Percentiles rank a stretch among this genome's conserved stretches.
Conservation (phyloP, 2,329 filamentous ascomycete genomes). For the Colletotrichum sp. region DNA sequence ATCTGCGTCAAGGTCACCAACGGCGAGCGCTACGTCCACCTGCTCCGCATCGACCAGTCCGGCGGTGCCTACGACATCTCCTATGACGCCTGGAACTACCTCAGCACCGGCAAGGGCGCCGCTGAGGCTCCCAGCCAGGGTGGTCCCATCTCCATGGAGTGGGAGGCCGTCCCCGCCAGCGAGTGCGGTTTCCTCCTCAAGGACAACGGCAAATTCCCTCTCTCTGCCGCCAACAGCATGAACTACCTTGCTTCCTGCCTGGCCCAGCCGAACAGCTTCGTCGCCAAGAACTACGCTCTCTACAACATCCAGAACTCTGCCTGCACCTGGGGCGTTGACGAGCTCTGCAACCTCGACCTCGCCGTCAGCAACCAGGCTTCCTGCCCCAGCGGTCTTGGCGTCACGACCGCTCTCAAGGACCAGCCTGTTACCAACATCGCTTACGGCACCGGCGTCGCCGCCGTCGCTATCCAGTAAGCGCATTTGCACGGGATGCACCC, state of each 20-base stretch:
- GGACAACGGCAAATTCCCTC: constrained; percentile 51
- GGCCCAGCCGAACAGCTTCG: constrained; percentile 49
- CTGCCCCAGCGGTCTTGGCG: constrained; percentile 52
- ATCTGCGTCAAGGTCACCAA: constrained; percentile 61
- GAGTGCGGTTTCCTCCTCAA: constrained; percentile 56
- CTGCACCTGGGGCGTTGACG: constrained; percentile 55
- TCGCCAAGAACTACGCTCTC: constrained; percentile 56
- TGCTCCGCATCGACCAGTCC: constrained; percentile 63
- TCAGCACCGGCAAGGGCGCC: constrained; percentile 55
- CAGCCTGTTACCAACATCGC: constrained; percentile 55
- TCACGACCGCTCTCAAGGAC: constrained; percentile 30
- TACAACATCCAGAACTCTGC: constrained; percentile 58
- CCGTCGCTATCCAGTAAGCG: constrained; percentile 10
- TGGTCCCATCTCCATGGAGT: constrained; percentile 57
- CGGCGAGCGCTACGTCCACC: constrained; percentile 54
- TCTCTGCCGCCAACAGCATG: constrained; percentile 63
- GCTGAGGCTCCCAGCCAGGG: constrained; percentile 48
- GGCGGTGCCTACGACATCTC: constrained; percentile 62
- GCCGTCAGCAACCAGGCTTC: constrained; percentile 54
- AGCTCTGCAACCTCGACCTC: constrained; percentile 54
- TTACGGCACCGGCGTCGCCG: constrained; percentile 51
- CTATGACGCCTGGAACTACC: constrained; percentile 67
- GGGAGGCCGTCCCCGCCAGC: constrained; percentile 49
- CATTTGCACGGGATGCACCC: not conserved
- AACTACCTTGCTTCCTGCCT: constrained; percentile 56